Conservation (phyloP, 306 rosid genomes). For the Alnus glutinosa region DNA sequence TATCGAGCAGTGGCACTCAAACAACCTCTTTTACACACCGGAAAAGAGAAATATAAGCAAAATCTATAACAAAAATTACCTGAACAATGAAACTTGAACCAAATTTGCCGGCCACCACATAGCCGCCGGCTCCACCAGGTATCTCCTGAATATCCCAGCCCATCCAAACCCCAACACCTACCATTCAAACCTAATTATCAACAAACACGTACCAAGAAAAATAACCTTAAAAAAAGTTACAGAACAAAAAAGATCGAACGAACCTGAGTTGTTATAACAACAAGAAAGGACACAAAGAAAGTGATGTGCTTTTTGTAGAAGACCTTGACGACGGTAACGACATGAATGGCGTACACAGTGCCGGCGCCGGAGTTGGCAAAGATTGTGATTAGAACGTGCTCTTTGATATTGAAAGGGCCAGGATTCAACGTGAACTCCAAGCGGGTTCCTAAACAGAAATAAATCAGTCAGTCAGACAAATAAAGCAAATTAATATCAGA, state of each 20-base stretch:
- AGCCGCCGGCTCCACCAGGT: conserved; percentile 87
- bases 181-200: conserved; percentile 21
- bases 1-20: no score
- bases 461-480: no score
- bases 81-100: conserved; percentile 95
- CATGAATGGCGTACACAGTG: conserved; percentile 83
- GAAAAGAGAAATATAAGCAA: background rate
- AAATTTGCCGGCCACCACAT: conserved; percentile 99
- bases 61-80: conserved; percentile 35
- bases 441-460: conserved; percentile 27
- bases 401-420: conserved; percentile 90
- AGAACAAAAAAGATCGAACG: background rate
- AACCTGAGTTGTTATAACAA: conserved; percentile 85
- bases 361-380: conserved; percentile 98
- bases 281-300: conserved; percentile 69
- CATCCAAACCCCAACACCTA: conserved; percentile 95
- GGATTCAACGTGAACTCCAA: conserved; percentile 81
- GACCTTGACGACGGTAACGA: conserved; percentile 75
- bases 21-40: background rate
- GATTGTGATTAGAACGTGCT: conserved; percentile 89
- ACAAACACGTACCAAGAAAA: background rate
- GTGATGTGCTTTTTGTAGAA: conserved; percentile 58
- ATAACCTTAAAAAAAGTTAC: background rate
- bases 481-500: no score
- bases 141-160: conserved; percentile 89